Base-by-base conservation (phyloP, 192 early-diverging fungal species). In the Coemansia sp. region DNA sequence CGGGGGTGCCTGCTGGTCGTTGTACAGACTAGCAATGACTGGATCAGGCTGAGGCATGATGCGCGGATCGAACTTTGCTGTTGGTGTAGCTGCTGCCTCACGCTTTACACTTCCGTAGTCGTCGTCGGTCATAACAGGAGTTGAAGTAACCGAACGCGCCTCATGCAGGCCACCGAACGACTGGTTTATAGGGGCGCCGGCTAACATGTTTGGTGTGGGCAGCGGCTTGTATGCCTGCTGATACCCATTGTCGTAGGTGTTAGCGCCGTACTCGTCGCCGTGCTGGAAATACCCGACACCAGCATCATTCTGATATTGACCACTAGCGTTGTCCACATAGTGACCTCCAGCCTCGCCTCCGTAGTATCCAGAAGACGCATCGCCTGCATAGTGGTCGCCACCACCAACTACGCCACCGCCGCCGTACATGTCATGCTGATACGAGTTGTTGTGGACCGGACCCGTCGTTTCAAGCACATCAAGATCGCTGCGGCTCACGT, bases 381-480 rank as follows among this genome's bases (percentile, higher is more conserved):
- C 53, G 44, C 40, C 27, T 17, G 30, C 25, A 30, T 47, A 13
- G 42, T 68, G 55, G 50, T 67, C 67, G 54, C 54, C 41, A 34
- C 59, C n/a, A 30, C 4, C 27, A 30, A 7, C 4, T 30, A 7
- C 27, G 27, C 27, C 27, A 7, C 27, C 27, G 27, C 27, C 27
- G 27, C 37, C 34, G 49, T 77, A 63, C 55, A 56, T 62, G 55
- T 72, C 53, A 62, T 66, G 64, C 62, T 50, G 43, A 65, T 65
- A 69, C 12, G 54, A 46, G 19, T 49, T 63, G 19, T 41, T 41
- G 5, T 54, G 53, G 37, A 17, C 21, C 21, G 34, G 53, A 2
- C 56, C 68, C 1, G 69, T 78, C 18, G 61, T 71, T 53, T 78
- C 75, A 19, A 78, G 75, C 51, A 78, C 66, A 40, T 78, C 70